These are phyloP conservation scores for Fusarium sulawesiense DNA, from an alignment of 2,329 filamentous ascomycete genomes.

Conservation along the genomic window DNA sequence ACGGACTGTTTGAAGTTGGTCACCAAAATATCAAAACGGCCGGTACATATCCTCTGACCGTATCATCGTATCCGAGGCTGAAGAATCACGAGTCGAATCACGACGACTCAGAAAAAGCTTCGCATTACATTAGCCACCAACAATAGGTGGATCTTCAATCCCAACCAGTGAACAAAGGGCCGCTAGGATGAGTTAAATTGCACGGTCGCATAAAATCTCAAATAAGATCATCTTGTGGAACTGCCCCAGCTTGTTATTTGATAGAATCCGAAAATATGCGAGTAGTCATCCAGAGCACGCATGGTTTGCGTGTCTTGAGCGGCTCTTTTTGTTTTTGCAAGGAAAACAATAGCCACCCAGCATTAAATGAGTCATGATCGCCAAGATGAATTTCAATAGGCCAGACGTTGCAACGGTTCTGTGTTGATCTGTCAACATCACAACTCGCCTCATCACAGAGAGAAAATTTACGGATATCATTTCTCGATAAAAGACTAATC, in stretches of 20 bases:
- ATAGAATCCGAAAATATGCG: slow-evolving; percentile 28
- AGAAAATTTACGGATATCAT: background rate
- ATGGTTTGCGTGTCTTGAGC: background rate
- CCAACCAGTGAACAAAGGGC: slow-evolving; percentile 5
- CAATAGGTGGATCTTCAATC: slow-evolving; percentile 6
- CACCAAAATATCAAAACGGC: slow-evolving; percentile 11
- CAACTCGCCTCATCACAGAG: slow-evolving; percentile 11
- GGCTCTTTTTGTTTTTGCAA: background rate
- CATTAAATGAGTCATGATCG: slow-evolving; percentile 6
- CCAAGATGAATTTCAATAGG: slow-evolving; percentile 8
- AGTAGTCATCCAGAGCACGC: slow-evolving; percentile 5
- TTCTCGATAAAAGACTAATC: slow-evolving; percentile 10
- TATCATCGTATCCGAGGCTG: slow-evolving; percentile 10
- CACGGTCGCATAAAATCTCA: slow-evolving; percentile 33
- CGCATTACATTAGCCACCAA: slow-evolving; percentile 14
- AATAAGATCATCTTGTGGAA: slow-evolving; percentile 41
- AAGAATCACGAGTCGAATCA: slow-evolving; percentile 43
- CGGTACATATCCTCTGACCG: slow-evolving; percentile 7
- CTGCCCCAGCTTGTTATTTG: slow-evolving; percentile 37
- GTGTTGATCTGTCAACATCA: background rate
- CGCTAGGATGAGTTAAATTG: slow-evolving; percentile 25
- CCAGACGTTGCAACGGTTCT: slow-evolving; percentile 7
- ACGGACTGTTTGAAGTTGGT: slow-evolving; percentile 15
- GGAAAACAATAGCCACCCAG: slow-evolving; percentile 6
- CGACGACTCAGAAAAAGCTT: slow-evolving; percentile 23